Evolutionary conservation across 768 basidiomycete genomes (phyloP).

Genomic region (Tricholoma sp.): DNA sequence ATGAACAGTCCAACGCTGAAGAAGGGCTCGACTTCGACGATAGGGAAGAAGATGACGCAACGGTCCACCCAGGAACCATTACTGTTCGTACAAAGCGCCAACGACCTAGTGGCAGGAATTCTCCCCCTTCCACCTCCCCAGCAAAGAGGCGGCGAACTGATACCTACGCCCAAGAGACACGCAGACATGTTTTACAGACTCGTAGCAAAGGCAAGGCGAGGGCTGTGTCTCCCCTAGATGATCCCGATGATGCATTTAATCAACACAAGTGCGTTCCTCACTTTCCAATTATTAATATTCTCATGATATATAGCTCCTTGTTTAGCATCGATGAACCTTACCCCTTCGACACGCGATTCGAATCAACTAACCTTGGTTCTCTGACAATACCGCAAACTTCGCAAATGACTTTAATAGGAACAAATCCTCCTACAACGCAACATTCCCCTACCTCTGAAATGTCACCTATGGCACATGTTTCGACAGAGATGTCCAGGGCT

Average conservation of each 20-base stretch:
- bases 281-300: neutral
- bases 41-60: neutral
- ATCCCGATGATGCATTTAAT: neutral
- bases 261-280: neutral
- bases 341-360: neutral
- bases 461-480: neutral
- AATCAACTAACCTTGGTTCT: neutral
- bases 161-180: neutral
- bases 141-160: neutral
- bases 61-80: neutral
- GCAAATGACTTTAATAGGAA: slow-evolving; percentile 12
- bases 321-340: neutral
- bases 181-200: neutral
- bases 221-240: neutral
- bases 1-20: too few relatives aligned
- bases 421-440: neutral
- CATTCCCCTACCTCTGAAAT: neutral
- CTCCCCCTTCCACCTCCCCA: neutral
- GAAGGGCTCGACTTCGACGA: neutral
- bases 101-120: neutral
- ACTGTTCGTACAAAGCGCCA: neutral
- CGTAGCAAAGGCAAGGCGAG: neutral
- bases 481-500: neutral
- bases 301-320: neutral
- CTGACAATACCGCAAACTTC: slow-evolving; percentile 7